These are phyloP conservation scores for Colletotrichum paranaense DNA, from an alignment of 2,329 filamentous ascomycete species.

Conservation along the genomic window DNA sequence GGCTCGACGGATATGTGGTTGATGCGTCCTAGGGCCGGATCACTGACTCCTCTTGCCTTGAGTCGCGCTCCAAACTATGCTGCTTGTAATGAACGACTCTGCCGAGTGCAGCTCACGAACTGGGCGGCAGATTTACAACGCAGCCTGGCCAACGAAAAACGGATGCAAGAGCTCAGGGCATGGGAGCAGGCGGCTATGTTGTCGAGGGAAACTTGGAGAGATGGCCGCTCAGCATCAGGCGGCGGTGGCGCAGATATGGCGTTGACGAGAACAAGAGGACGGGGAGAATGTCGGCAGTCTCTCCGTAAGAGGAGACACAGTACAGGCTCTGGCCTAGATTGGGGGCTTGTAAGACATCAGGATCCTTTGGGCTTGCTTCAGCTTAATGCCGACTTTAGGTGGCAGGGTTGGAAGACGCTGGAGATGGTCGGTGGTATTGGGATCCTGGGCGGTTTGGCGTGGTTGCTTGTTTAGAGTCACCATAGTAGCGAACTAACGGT, in stretches of 20 bases:
- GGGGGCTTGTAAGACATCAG: conserved; percentile 60
- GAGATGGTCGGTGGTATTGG: conserved; percentile 81
- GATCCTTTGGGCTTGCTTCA: conserved; percentile 85
- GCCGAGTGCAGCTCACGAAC: conserved; percentile 75
- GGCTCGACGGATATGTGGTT: conserved; percentile 55
- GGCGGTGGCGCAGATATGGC: conserved; percentile 4
- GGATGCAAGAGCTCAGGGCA: conserved; percentile 72
- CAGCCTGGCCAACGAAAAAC: conserved; percentile 79
- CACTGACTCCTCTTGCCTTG: neutral
- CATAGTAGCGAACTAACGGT: neutral
- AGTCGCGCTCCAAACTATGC: conserved; percentile 37
- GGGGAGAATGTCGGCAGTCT: neutral
- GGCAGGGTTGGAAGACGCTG: conserved; percentile 74
- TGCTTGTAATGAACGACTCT: conserved; percentile 46
- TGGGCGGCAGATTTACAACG: conserved; percentile 87
- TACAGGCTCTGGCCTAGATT: conserved; percentile 29
- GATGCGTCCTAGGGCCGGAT: conserved; percentile 40
- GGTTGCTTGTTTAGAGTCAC: conserved; percentile 55
- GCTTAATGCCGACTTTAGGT: conserved; percentile 73
- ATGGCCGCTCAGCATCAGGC: neutral
- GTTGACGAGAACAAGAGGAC: conserved; percentile 5
- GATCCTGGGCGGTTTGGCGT: conserved; percentile 78
- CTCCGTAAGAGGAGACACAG: conserved; percentile 36
- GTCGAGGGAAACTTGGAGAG: conserved; percentile 73
- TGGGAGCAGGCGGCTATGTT: conserved; percentile 74